A percentile compares a stretch with the other conserved stretches of the same genome.
Conservation (phyloP, 345 rosid species). For the Citrus australasica region DNA sequence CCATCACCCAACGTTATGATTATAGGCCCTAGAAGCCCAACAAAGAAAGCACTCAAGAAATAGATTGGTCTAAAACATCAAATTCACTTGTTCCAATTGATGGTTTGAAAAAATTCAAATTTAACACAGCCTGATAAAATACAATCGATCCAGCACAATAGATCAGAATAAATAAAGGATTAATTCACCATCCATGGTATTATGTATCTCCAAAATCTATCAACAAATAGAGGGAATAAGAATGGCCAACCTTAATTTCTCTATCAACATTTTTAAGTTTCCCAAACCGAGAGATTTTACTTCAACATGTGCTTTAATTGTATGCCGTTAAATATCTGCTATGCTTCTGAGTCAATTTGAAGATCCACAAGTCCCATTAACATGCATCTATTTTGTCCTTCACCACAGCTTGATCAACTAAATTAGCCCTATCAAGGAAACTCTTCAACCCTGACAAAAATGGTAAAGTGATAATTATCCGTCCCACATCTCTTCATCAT, state of each 20-base stretch:
- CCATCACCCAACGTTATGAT: background rate
- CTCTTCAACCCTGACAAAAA: background rate
- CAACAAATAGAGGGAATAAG: background rate
- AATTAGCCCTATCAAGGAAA: background rate
- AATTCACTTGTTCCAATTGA: background rate
- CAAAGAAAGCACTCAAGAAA: background rate
- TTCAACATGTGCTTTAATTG: background rate
- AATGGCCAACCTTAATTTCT: background rate
- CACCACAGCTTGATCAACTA: constrained; percentile 6
- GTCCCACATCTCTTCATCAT: background rate
- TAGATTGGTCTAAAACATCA: background rate
- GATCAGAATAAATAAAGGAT: background rate
- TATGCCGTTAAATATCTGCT: background rate
- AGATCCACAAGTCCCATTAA: background rate
- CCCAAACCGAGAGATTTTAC: background rate
- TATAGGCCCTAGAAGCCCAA: background rate
- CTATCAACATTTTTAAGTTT: background rate
- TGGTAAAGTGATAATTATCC: background rate
- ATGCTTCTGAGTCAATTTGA: background rate
- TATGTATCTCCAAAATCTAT: background rate
- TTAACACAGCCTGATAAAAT: background rate
- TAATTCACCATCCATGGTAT: background rate
- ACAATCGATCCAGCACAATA: background rate
- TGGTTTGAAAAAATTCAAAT: background rate
- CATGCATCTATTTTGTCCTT: background rate